A percentile compares a stretch with the other conserved stretches of the same genome.
phyloP scores from a whole-genome alignment of 2,329 filamentous ascomycete species.

The Shiraia bambusicola region DNA sequence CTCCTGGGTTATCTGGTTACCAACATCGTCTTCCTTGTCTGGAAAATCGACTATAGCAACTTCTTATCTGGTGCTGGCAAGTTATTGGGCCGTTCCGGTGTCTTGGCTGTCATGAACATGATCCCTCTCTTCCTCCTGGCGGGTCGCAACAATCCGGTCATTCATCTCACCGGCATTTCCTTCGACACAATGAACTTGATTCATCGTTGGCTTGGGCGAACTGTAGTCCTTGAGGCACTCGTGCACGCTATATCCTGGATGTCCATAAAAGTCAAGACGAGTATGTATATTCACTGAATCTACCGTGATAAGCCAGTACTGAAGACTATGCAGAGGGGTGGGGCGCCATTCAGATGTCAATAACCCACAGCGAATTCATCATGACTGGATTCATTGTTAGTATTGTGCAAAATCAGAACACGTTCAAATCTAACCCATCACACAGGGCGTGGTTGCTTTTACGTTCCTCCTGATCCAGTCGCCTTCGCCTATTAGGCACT shows the following conservation, averaged over 20 bases:
- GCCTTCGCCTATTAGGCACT: constrained; percentile 69
- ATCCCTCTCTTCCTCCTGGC: constrained; percentile 73
- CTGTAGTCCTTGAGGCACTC: constrained; percentile 69
- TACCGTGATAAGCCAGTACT: constrained; percentile 5
- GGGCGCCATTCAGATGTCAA: constrained; percentile 46
- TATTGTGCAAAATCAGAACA: constrained; percentile 53
- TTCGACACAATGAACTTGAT: constrained; percentile 83
- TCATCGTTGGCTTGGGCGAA: constrained; percentile 78
- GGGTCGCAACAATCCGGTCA: constrained; percentile 76
- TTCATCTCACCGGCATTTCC: constrained; percentile 69
- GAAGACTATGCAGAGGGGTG: constrained; percentile 50
- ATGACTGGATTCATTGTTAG: constrained; percentile 65
- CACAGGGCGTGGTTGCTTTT: constrained; percentile 60
- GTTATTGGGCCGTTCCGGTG: constrained; percentile 66
- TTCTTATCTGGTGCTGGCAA: constrained; percentile 71
- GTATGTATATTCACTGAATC: constrained; percentile 22
- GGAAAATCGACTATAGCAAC: constrained; percentile 64
- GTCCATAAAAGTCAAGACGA: constrained; percentile 44
- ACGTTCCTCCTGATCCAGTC: constrained; percentile 67
- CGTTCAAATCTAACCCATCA: constrained; percentile 59
- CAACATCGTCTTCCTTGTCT: constrained; percentile 50
- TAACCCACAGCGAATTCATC: constrained; percentile 52
- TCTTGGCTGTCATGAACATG: constrained; percentile 75
- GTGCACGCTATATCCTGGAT: constrained; percentile 66
- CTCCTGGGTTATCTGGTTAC: constrained; percentile 52